These are phyloP conservation scores for Trypanosoma rangeli DNA, from an alignment of 208 protist species.

Conservation along the genomic window DNA sequence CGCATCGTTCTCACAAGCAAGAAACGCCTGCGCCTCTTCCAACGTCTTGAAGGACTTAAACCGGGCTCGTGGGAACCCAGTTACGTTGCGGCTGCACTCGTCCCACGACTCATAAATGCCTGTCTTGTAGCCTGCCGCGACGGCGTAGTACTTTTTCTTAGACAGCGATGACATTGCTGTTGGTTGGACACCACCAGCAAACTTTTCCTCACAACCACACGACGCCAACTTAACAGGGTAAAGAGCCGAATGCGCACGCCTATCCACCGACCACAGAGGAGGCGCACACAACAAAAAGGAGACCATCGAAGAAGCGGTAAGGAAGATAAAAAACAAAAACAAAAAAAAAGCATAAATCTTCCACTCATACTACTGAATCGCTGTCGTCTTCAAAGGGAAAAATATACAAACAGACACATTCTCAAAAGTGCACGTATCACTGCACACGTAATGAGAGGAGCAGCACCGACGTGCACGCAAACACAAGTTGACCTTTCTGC, in stretches of 20 bases:
- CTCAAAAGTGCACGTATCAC: neutral
- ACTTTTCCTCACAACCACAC: neutral
- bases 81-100: conserved; percentile 69
- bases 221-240: neutral
- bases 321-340: neutral
- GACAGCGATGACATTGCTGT: conserved; percentile 4
- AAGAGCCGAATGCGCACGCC: neutral
- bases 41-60: conserved; percentile 77
- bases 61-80: conserved; percentile 47
- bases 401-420: neutral
- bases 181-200: neutral
- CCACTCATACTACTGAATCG: too few species aligned
- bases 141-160: conserved; percentile 70
- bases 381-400: neutral
- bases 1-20: conserved; percentile 16
- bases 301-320: neutral
- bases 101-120: conserved; percentile 83
- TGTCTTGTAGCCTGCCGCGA: conserved; percentile 50
- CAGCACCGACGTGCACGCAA: neutral
- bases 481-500: neutral
- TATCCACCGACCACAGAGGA: neutral
- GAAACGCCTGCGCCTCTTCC: conserved; percentile 53
- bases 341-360: neutral
- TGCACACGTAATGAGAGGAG: neutral
- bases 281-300: neutral